Evolutionary conservation across 306 rosid species (phyloP).

Genomic region (Dryas drummondii): DNA sequence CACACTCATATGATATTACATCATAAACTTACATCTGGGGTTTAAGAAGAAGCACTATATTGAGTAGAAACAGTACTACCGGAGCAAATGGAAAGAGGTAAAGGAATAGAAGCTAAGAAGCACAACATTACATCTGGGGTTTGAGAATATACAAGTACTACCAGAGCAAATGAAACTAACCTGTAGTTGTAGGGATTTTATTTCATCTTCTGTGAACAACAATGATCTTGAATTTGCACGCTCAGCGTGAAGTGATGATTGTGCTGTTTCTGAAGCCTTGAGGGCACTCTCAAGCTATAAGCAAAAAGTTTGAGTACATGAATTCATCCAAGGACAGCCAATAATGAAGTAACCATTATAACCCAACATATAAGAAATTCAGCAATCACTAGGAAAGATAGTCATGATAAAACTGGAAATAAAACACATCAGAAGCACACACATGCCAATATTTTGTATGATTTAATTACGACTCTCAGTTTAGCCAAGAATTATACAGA

Average conservation of each 20-base stretch:
- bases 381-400: no score
- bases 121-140: not conserved
- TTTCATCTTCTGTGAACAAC: conserved; percentile 82
- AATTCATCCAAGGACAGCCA: conserved; percentile 11
- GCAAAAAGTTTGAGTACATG: conserved; percentile 3
- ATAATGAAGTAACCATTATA: not conserved
- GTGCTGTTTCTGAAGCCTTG: conserved; percentile 76
- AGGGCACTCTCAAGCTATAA: conserved; percentile 81
- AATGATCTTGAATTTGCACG: conserved; percentile 69
- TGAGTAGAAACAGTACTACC: no score
- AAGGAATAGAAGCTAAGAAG: not conserved
- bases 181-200: conserved; percentile 91
- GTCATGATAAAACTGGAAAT: no score
- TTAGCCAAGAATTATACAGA: not conserved
- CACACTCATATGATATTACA: not conserved
- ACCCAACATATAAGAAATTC: no score
- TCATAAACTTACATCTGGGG: not conserved
- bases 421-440: not conserved
- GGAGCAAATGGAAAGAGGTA: not conserved
- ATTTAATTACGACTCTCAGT: not conserved
- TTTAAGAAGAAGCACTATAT: not conserved
- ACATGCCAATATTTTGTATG: not conserved
- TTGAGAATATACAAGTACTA: not conserved
- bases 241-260: conserved; percentile 70
- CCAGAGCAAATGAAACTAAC: conserved; percentile 34